A percentile compares a stretch with the other conserved stretches of the same genome.
phyloP scores from a whole-genome alignment of 2,329 filamentous ascomycete genomes.

The Colletotrichum truncatum region DNA sequence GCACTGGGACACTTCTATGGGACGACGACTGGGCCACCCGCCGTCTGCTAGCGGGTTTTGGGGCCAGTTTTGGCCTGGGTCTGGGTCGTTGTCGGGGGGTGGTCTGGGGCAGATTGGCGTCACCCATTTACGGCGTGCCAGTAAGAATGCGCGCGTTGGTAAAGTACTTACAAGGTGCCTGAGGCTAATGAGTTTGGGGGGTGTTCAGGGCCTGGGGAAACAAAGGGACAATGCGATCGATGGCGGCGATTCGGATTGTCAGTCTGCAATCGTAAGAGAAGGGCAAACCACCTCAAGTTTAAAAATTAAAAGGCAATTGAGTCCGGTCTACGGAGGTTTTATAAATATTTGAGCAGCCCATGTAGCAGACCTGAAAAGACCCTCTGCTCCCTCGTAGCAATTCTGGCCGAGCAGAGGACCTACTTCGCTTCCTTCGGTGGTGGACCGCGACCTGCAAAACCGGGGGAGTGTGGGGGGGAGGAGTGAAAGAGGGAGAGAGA shows the following conservation, averaged over 20 bases:
- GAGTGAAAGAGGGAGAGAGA: too few species aligned
- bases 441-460: constrained; percentile 26
- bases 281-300: too few species aligned
- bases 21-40: constrained; percentile 14
- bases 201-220: not conserved
- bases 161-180: not conserved
- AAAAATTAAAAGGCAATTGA: constrained; percentile 8
- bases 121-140: constrained; percentile 18
- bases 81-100: not conserved
- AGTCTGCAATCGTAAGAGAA: not conserved
- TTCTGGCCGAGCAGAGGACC: constrained; percentile 29
- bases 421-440: constrained; percentile 25
- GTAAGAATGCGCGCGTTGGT: constrained; percentile 29
- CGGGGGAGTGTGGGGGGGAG: constrained; percentile 26
- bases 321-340: constrained; percentile 5
- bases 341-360: not conserved
- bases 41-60: constrained; percentile 26
- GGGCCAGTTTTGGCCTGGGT: constrained; percentile 25
- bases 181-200: not conserved
- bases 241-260: not conserved
- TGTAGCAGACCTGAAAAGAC: not conserved
- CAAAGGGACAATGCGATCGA: constrained; percentile 19
- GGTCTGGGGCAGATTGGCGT: constrained; percentile 27
- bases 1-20: constrained; percentile 18
- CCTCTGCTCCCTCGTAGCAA: constrained; percentile 25